Conservation (phyloP, 345 rosid genomes). For the Syzygium aromaticum region DNA sequence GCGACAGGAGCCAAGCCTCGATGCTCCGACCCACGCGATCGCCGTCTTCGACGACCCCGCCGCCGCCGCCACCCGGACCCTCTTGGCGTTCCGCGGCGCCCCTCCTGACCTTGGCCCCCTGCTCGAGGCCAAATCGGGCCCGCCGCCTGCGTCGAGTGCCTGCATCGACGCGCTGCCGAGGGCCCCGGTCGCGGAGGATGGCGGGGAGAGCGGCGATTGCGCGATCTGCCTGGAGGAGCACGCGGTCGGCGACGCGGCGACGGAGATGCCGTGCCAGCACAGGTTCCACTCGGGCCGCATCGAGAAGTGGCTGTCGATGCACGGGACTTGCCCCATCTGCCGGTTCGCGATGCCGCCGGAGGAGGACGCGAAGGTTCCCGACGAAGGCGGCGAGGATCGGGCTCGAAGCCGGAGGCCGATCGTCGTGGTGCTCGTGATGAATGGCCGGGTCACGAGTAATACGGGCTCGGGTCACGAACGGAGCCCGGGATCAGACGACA, state of each 20-base stretch:
- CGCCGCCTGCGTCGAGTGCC: background rate
- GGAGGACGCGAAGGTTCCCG: slow-evolving; percentile 10
- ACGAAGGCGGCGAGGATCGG: background rate
- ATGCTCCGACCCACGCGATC: background rate
- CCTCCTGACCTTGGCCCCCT: background rate
- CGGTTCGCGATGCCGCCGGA: slow-evolving; percentile 65
- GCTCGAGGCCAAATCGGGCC: background rate
- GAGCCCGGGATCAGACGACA: background rate
- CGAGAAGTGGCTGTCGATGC: slow-evolving; percentile 64
- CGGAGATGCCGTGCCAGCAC: slow-evolving; percentile 78
- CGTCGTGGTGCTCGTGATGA: background rate
- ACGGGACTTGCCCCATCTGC: slow-evolving; percentile 75
- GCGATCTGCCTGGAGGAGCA: slow-evolving; percentile 58
- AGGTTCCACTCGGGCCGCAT: slow-evolving; percentile 57
- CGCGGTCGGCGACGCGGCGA: slow-evolving; percentile 10
- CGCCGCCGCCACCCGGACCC: background rate
- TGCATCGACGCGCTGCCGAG: background rate
- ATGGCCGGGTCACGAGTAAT: background rate
- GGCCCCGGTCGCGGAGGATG: background rate
- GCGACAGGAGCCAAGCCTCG: background rate
- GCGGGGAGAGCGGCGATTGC: slow-evolving; percentile 24
- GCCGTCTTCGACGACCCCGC: background rate
- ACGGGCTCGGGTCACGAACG: background rate
- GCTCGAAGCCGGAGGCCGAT: background rate
- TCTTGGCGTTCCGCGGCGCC: background rate